Base-by-base conservation (phyloP, 2,329 filamentous ascomycete species). In the Trichoderma arundinaceum region DNA sequence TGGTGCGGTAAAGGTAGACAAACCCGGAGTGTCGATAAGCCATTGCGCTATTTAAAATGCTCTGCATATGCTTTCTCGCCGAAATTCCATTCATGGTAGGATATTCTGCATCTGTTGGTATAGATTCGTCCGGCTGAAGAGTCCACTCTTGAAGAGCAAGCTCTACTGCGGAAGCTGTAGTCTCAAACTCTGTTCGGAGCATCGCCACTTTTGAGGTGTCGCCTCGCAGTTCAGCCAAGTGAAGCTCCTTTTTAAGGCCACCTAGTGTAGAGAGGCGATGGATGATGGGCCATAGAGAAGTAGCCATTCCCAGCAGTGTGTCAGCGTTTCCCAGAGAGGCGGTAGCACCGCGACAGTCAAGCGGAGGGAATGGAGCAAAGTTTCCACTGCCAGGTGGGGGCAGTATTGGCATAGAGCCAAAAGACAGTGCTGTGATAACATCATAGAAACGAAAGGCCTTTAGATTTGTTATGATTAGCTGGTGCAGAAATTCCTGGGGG, bases 391-490 rank as follows among this genome's bases (percentile, higher is more conserved):
- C 80, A 2, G 83, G 81, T 3, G 82, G 79, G 12, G 77, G 80
- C 1, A 84, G 84, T 12, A 88, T 78, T 1, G 86, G 86, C 4
- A 84, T 78, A 12, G 84, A 86, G 63, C 85, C 86, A 58, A 88
- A 81, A 0, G 86, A 89, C 35, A 89, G 76, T 1, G 87, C 86
- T 6, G 86, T 83, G 64, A 88, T 88, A 22, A 89, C 86, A 72
- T 89, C 86, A 75, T 89, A 88, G 70, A 88, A 89, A 6, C 84
- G 82, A 69, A 89, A 89, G 1, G 86, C 86, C 86, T 88, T 63
- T 35, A 15, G 32, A 9, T 35, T 68, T 79, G 39, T 77, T 72
- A 59, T 58, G 57, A 10, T 48, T 48, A 44, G 33, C 46, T 46
- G n/a, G 38, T 22, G 35, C 15, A n/a, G 38, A 4, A 12, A 6